These are phyloP conservation scores for Blastobotrys terrestris DNA, from an alignment of 805 yeast species.

Conservation along the genomic window DNA sequence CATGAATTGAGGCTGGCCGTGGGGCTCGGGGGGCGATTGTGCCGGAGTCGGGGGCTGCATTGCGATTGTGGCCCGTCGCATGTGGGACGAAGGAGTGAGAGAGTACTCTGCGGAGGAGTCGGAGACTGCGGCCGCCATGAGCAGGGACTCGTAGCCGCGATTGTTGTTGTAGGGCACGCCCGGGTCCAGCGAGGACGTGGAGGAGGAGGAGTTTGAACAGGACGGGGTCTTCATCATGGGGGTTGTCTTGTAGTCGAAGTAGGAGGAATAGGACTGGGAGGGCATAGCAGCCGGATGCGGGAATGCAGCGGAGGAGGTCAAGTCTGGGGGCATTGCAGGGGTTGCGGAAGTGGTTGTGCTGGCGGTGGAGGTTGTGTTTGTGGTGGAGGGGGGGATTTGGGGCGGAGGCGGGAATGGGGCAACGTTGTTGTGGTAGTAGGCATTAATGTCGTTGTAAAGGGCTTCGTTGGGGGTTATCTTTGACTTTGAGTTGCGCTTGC, in stretches of 20 bases:
- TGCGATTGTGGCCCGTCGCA: background rate
- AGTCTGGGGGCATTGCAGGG: background rate
- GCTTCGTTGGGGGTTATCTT: background rate
- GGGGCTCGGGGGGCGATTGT: background rate
- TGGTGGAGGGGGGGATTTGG: background rate
- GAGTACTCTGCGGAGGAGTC: slow-evolving; percentile 1
- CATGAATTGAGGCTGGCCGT: background rate
- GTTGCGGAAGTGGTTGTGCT: background rate
- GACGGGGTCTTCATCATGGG: background rate
- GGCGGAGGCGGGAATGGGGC: background rate
- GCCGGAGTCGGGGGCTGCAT: background rate
- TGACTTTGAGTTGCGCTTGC: background rate
- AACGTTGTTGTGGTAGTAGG: background rate
- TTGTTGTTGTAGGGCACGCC: background rate
- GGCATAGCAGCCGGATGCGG: background rate
- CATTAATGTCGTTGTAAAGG: background rate
- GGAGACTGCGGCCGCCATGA: slow-evolving; percentile 1
- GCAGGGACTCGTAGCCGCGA: slow-evolving; percentile 1
- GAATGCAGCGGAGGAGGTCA: background rate
- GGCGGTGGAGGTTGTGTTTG: background rate
- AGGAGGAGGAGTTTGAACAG: background rate
- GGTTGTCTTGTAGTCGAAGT: background rate
- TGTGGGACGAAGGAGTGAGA: background rate
- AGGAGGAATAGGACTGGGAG: background rate
- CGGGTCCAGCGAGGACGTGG: background rate